Conservation (phyloP, 495 filamentous ascomycete genomes). For the Pyrenula massariospora region DNA sequence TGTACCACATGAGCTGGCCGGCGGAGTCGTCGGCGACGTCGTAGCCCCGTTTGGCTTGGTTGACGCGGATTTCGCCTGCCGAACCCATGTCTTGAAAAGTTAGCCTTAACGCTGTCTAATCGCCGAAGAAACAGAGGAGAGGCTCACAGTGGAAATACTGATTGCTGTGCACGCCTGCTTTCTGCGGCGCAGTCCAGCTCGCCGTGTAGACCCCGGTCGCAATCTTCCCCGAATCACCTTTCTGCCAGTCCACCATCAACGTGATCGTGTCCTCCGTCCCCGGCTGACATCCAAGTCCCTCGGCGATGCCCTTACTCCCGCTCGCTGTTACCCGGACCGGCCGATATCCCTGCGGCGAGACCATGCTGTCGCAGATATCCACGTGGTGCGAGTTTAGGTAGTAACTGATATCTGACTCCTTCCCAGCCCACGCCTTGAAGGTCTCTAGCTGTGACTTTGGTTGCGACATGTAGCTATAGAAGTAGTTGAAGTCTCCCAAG, state of each 20-base stretch:
- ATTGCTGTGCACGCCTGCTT: slow-evolving; percentile 83
- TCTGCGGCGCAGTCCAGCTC: slow-evolving; percentile 87
- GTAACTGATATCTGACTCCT: slow-evolving; percentile 85
- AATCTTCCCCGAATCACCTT: slow-evolving; percentile 47
- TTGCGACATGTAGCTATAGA: slow-evolving; percentile 94
- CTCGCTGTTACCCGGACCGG: slow-evolving; percentile 71
- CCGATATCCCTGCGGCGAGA: slow-evolving; percentile 48
- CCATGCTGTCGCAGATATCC: slow-evolving; percentile 85
- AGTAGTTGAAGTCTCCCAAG: slow-evolving; percentile 93
- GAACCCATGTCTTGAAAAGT: slow-evolving; percentile 50
- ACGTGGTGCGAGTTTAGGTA: slow-evolving; percentile 92
- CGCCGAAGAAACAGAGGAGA: background rate
- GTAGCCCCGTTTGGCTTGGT: slow-evolving; percentile 91
- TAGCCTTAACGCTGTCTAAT: slow-evolving; percentile 1
- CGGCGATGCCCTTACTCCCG: slow-evolving; percentile 59
- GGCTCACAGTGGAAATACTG: slow-evolving; percentile 80
- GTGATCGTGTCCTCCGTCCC: slow-evolving; percentile 91
- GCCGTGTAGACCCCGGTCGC: slow-evolving; percentile 92
- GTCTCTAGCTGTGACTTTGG: slow-evolving; percentile 88
- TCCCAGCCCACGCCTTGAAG: slow-evolving; percentile 91
- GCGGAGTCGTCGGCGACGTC: slow-evolving; percentile 77
- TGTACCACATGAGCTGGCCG: slow-evolving; percentile 66
- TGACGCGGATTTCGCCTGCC: slow-evolving; percentile 74
- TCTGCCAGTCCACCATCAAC: slow-evolving; percentile 79
- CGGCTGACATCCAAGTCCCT: slow-evolving; percentile 61